Conservation (phyloP, 495 filamentous ascomycete species). For the Platismatia glauca region DNA sequence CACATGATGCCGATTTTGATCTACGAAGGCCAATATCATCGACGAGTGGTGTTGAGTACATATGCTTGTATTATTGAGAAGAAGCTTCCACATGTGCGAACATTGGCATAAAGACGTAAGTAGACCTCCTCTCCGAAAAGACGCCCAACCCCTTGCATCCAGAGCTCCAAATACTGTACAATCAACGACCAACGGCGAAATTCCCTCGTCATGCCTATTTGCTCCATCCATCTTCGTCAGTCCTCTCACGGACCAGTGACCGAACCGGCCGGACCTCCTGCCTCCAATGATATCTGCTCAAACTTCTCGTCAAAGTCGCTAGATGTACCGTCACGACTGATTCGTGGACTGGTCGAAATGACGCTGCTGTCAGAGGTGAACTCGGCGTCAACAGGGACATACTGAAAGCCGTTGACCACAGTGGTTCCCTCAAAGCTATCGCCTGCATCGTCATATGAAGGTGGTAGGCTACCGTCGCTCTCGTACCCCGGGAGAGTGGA, state of each 20-base stretch:
- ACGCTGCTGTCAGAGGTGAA: slow-evolving; percentile 26
- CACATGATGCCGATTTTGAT: background rate
- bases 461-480: slow-evolving; percentile 24
- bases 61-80: background rate
- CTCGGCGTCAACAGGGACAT: slow-evolving; percentile 14
- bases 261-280: background rate
- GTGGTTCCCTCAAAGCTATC: background rate
- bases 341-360: slow-evolving; percentile 25
- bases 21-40: background rate
- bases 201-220: background rate
- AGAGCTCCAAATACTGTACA: background rate
- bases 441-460: slow-evolving; percentile 20
- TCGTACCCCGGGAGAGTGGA: slow-evolving; percentile 24
- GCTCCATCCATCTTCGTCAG: background rate
- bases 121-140: background rate
- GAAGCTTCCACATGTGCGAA: background rate
- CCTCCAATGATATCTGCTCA: slow-evolving; percentile 20
- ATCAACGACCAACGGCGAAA: background rate
- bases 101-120: background rate
- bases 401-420: slow-evolving; percentile 18
- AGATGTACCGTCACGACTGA: slow-evolving; percentile 25
- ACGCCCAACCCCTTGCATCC: too few relatives aligned
- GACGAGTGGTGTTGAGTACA: background rate
- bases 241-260: background rate
- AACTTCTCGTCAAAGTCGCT: slow-evolving; percentile 24